Percentiles rank a stretch among this genome's conserved stretches.
phyloP scores from a whole-genome alignment of 2,329 filamentous ascomycete genomes.

The Paraphoma chrysanthemicola region DNA sequence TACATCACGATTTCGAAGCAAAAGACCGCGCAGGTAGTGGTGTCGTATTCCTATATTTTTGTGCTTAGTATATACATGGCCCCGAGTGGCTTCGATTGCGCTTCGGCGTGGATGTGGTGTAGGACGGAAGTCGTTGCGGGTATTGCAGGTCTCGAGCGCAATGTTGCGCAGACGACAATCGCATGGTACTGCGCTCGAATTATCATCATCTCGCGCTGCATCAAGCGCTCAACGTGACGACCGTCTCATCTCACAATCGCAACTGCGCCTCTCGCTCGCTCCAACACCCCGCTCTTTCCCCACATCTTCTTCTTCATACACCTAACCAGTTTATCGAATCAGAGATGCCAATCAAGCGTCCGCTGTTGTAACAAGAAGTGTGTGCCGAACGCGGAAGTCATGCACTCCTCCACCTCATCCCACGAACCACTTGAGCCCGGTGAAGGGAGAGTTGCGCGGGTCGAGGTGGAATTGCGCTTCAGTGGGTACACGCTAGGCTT shows the following conservation, averaged over 20 bases:
- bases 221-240: neutral
- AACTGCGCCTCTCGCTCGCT: no score
- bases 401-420: conserved; percentile 70
- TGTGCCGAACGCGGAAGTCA: conserved; percentile 99
- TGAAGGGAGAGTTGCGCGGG: conserved; percentile 82
- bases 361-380: conserved; percentile 93
- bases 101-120: neutral
- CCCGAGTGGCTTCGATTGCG: no score
- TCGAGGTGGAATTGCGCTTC: conserved; percentile 74
- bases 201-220: neutral
- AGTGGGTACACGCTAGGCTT: conserved; percentile 96
- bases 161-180: neutral
- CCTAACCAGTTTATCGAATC: conserved; percentile 70
- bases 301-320: conserved; percentile 2
- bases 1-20: neutral
- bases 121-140: no score
- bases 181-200: neutral
- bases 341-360: conserved; percentile 99
- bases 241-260: neutral
- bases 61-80: neutral
- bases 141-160: no score
- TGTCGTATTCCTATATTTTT: neutral
- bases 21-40: neutral
- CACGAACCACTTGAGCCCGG: conserved; percentile 87
- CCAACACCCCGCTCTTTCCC: no score